Conservation (phyloP, 1,284 basidiomycete genomes). For the Boletus smithii region DNA sequence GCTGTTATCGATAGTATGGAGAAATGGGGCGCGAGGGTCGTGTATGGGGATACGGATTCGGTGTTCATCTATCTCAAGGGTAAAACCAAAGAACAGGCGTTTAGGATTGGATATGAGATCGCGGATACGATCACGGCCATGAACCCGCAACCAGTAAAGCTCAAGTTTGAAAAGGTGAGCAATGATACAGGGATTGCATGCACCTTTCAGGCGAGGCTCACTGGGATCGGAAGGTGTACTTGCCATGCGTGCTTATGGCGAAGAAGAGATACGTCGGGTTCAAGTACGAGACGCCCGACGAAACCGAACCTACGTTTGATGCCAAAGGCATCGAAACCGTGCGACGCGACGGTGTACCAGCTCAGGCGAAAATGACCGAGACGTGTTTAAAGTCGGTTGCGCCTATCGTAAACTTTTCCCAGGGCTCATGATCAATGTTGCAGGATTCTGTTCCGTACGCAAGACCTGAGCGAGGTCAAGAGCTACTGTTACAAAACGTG, state of each 20-base stretch:
- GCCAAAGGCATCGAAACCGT: conserved; percentile 99
- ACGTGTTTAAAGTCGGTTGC: conserved; percentile 70
- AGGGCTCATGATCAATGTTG: not conserved
- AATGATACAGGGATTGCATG: too few species aligned
- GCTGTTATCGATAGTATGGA: conserved; percentile 71
- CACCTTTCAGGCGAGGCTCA: too few species aligned
- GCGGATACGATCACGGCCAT: conserved; percentile 81
- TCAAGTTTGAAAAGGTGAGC: conserved; percentile 93
- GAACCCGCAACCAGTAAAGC: conserved; percentile 90
- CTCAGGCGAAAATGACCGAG: conserved; percentile 88
- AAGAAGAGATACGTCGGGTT: conserved; percentile 98
- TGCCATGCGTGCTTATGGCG: conserved; percentile 89
- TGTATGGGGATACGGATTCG: conserved; percentile 99
- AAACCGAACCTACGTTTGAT: conserved; percentile 81
- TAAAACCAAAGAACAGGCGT: conserved; percentile 90
- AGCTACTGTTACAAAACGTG: conserved; percentile 85
- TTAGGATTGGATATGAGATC: conserved; percentile 89
- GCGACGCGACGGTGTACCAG: conserved; percentile 84
- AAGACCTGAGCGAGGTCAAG: conserved; percentile 88
- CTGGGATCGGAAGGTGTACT: conserved; percentile 66
- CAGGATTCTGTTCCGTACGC: conserved; percentile 85
- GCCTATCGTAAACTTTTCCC: not conserved
- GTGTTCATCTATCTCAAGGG: conserved; percentile 87
- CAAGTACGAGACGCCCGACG: conserved; percentile 86
- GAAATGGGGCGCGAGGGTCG: conserved; percentile 89